Percentiles rank a stretch among this genome's conserved stretches.
Evolutionary conservation across 148 eudicot species (phyloP).

Genomic region (Agrostemma githago): DNA sequence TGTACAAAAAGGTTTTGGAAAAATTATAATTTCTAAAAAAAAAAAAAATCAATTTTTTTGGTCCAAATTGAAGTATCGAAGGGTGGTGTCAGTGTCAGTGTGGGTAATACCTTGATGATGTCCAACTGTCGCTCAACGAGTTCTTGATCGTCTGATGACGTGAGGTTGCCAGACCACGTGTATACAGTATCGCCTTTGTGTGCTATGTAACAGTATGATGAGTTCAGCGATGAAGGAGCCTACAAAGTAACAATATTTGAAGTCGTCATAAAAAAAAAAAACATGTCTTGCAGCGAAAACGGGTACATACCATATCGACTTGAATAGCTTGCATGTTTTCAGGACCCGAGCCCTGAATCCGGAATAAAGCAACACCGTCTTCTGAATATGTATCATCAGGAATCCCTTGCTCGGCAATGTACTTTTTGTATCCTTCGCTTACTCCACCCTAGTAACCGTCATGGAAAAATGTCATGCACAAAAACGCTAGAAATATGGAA

Average conservation of each 20-base stretch:
- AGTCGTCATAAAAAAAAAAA: constrained; percentile 9
- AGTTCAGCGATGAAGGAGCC: constrained; percentile 87
- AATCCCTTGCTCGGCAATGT: constrained; percentile 50
- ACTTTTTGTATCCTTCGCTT: constrained; percentile 64
- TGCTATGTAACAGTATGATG: constrained; percentile 77
- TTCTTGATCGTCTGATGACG: constrained; percentile 67
- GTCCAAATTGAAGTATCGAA: too few relatives aligned
- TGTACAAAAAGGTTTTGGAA: too few relatives aligned
- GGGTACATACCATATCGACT: constrained; percentile 60
- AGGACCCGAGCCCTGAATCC: constrained; percentile 85
- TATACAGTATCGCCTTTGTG: constrained; percentile 70
- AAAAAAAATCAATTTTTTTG: too few relatives aligned
- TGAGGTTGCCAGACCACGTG: constrained; percentile 78
- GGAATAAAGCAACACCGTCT: constrained; percentile 64
- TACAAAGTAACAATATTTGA: constrained; percentile 24
- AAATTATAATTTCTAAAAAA: too few relatives aligned
- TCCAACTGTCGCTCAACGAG: constrained; percentile 90
- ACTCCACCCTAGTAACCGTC: constrained; percentile 62
- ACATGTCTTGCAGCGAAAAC: not conserved
- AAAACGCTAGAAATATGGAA: not conserved
- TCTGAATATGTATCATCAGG: constrained; percentile 66
- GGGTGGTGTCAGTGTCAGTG: too few relatives aligned
- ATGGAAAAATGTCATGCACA: constrained; percentile 10
- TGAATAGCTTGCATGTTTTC: constrained; percentile 95
- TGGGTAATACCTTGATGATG: constrained; percentile 56